phyloP scores from a whole-genome alignment of 306 rosid genomes.

The Begonia fuchsioides region DNA sequence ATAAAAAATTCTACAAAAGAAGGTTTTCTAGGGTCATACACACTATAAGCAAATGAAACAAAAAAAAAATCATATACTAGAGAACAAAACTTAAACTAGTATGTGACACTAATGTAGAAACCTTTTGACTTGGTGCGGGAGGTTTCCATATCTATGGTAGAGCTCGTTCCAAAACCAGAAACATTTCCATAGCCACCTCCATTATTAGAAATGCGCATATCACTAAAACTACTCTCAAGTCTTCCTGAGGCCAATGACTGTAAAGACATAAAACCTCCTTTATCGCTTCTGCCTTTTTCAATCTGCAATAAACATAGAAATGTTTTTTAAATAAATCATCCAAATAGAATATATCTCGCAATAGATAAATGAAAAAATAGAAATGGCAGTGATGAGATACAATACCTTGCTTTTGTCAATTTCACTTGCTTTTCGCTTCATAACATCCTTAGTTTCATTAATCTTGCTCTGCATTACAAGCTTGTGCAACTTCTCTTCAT shows the following conservation, averaged over 20 bases:
- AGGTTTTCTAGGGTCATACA: neutral
- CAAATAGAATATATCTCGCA: no score
- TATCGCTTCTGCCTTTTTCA: conserved; percentile 74
- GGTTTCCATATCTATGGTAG: conserved; percentile 63
- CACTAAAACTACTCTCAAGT: conserved; percentile 62
- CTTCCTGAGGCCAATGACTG: conserved; percentile 92
- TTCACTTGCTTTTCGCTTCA: conserved; percentile 97
- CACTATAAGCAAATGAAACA: conserved; percentile 1
- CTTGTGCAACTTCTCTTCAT: conserved; percentile 94
- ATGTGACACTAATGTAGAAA: conserved; percentile 10
- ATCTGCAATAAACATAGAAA: conserved; percentile 35
- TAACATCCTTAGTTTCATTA: conserved; percentile 86
- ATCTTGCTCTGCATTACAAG: conserved; percentile 87
- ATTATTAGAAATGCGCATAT: conserved; percentile 62
- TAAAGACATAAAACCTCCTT: conserved; percentile 74
- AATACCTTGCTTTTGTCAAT: conserved; percentile 98
- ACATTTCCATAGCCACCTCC: conserved; percentile 94
- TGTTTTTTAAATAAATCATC: neutral
- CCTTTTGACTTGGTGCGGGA: conserved; percentile 80
- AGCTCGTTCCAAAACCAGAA: conserved; percentile 58
- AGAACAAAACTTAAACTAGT: neutral
- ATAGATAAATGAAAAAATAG: neutral
- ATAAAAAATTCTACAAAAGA: neutral
- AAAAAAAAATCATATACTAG: conserved; percentile 1
- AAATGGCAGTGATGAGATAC: neutral